These are phyloP conservation scores for Hamamelis virginiana DNA, from an alignment of 164 flowering plant genomes.

Conservation along the genomic window DNA sequence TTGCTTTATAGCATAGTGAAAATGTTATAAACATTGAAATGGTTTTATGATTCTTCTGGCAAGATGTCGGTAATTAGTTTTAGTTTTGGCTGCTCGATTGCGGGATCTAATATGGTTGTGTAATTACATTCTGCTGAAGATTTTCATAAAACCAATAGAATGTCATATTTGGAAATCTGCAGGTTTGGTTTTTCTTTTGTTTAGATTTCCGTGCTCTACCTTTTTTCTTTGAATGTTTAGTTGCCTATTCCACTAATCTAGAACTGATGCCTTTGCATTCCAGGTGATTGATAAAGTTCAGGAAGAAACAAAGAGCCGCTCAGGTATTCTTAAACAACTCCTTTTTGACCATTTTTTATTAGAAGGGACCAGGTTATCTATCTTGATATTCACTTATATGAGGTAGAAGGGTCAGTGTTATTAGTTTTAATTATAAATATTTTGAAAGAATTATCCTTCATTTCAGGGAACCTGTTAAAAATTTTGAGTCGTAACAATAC, in stretches of 20 bases:
- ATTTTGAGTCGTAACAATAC: too few species aligned
- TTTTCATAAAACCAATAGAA: too few species aligned
- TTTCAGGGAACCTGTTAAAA: too few species aligned
- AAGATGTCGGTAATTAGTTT: too few species aligned
- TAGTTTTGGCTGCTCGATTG: too few species aligned
- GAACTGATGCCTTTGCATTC: conserved; percentile 6
- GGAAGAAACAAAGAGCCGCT: conserved; percentile 60
- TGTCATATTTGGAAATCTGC: not conserved
- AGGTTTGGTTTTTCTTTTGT: not conserved
- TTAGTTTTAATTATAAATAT: not conserved
- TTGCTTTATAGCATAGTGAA: too few species aligned
- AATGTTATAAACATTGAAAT: too few species aligned
- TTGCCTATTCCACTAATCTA: not conserved
- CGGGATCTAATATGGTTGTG: too few species aligned
- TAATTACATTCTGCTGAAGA: too few species aligned
- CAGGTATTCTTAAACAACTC: conserved; percentile 30
- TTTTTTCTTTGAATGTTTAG: not conserved
- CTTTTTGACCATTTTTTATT: not conserved
- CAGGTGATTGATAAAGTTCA: conserved; percentile 72
- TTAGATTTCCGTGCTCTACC: not conserved
- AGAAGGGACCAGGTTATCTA: not conserved
- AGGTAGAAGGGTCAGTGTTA: not conserved
- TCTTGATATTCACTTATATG: not conserved
- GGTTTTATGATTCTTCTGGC: too few species aligned
- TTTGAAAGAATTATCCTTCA: not conserved